Percentiles rank a stretch among this genome's conserved stretches.
phyloP scores from a whole-genome alignment of 2,329 filamentous ascomycete species.

The Botrytis medusae region DNA sequence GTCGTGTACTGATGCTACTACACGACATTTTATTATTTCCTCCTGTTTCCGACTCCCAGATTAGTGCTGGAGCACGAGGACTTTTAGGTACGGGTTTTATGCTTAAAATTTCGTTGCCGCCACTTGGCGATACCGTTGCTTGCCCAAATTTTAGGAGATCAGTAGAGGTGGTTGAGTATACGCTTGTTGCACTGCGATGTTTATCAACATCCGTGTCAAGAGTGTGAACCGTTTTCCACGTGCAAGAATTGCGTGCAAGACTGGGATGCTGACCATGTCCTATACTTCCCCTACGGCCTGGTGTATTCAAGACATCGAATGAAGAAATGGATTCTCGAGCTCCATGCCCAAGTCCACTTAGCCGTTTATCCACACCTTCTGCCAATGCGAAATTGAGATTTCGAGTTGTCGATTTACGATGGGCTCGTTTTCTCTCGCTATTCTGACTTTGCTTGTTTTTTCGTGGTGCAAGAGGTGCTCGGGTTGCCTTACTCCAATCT shows the following conservation, averaged over 20 bases:
- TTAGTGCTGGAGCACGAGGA: constrained; percentile 20
- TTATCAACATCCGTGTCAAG: constrained; percentile 21
- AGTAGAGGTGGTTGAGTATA: constrained; percentile 12
- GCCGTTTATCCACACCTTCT: constrained; percentile 20
- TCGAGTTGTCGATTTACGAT: constrained; percentile 26
- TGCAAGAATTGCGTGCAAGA: constrained; percentile 30
- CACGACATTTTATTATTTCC: constrained; percentile 11
- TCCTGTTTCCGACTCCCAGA: constrained; percentile 19
- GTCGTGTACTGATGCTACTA: constrained; percentile 27
- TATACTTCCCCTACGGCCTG: constrained; percentile 28
- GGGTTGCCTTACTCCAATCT: constrained; percentile 18
- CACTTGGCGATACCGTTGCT: constrained; percentile 29
- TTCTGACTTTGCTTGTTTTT: not conserved
- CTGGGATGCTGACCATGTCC: constrained; percentile 31
- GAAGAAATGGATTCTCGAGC: constrained; percentile 28
- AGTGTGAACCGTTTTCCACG: constrained; percentile 31
- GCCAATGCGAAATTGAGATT: constrained; percentile 26
- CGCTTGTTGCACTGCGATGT: constrained; percentile 27
- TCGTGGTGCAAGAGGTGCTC: constrained; percentile 14
- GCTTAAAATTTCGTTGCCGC: constrained; percentile 23
- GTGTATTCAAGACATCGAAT: constrained; percentile 18
- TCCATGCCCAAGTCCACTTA: constrained; percentile 34
- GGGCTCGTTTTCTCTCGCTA: constrained; percentile 9
- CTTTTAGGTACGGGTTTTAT: constrained; percentile 25
- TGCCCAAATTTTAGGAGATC: constrained; percentile 13